Conservation (phyloP, 2,329 filamentous ascomycete genomes). For the Hypoxylon rubiginosum region DNA sequence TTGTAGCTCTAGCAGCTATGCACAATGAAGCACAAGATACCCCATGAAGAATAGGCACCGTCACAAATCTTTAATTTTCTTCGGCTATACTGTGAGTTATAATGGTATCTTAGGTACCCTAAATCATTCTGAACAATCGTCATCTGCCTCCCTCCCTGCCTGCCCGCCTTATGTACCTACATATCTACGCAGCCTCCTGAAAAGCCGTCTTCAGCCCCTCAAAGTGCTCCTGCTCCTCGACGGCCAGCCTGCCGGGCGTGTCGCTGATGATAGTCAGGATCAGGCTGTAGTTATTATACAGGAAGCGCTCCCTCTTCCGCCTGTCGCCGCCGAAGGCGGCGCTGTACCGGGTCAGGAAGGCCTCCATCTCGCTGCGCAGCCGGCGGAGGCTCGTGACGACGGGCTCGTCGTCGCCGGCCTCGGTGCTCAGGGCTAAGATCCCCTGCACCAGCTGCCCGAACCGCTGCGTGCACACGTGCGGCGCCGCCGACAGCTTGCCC, state of each 20-base stretch:
- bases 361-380: constrained; percentile 84
- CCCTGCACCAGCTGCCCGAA: constrained; percentile 94
- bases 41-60: background rate
- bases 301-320: constrained; percentile 85
- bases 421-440: constrained; percentile 84
- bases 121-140: constrained; percentile 5
- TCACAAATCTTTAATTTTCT: background rate
- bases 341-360: constrained; percentile 82
- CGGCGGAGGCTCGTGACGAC: constrained; percentile 84
- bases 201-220: constrained; percentile 73
- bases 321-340: constrained; percentile 79
- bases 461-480: constrained; percentile 92
- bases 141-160: no score
- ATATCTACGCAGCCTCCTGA: constrained; percentile 60
- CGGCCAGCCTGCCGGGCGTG: constrained; percentile 77
- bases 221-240: constrained; percentile 82
- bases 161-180: no score
- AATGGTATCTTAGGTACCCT: background rate
- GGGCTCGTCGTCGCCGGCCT: constrained; percentile 94
- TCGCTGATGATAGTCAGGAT: constrained; percentile 93
- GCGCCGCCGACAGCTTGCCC: constrained; percentile 79
- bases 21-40: background rate
- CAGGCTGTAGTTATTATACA: constrained; percentile 96
- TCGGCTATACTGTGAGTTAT: background rate
- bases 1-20: background rate